These are phyloP conservation scores for Cladosporium oxysporum DNA, from an alignment of 2,329 filamentous ascomycete species.

Conservation along the genomic window DNA sequence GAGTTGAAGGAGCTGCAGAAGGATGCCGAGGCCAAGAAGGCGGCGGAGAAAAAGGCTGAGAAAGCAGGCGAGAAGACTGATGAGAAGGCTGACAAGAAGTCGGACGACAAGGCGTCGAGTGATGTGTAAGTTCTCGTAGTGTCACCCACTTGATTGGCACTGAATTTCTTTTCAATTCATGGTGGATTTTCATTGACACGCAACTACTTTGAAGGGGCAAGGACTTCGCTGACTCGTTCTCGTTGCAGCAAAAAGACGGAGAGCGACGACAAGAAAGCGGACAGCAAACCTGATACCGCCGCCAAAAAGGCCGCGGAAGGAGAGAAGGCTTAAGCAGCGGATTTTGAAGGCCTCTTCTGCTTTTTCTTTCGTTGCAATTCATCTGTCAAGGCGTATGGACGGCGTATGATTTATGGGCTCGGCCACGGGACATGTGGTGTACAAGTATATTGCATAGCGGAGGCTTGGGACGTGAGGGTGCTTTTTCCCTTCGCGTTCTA, in stretches of 20 bases:
- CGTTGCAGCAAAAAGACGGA: constrained; percentile 25
- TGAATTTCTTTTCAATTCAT: constrained; percentile 1
- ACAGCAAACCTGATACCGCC: constrained; percentile 12
- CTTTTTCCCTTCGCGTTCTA: neutral
- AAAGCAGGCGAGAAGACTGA: constrained; percentile 53
- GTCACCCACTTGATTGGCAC: neutral
- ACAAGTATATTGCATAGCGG: constrained; percentile 19
- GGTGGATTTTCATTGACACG: constrained; percentile 7
- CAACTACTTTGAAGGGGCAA: constrained; percentile 25
- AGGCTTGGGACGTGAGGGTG: constrained; percentile 1
- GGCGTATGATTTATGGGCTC: constrained; percentile 9
- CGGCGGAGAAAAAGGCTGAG: constrained; percentile 50
- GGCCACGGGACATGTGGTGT: constrained; percentile 2
- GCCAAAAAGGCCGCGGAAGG: constrained; percentile 2
- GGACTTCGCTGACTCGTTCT: constrained; percentile 30
- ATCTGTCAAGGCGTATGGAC: constrained; percentile 6
- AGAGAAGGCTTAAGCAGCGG: neutral
- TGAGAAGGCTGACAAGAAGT: constrained; percentile 45
- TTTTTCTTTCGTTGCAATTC: neutral
- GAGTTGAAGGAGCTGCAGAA: constrained; percentile 57
- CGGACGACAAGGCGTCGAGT: constrained; percentile 42
- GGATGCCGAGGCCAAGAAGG: constrained; percentile 53
- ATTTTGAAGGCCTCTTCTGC: neutral
- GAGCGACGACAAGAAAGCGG: constrained; percentile 17
- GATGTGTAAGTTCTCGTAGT: constrained; percentile 28